A percentile compares a stretch with the other conserved stretches of the same genome.
phyloP scores from a whole-genome alignment of 2,329 filamentous ascomycete species.

The Knufia fluminis region DNA sequence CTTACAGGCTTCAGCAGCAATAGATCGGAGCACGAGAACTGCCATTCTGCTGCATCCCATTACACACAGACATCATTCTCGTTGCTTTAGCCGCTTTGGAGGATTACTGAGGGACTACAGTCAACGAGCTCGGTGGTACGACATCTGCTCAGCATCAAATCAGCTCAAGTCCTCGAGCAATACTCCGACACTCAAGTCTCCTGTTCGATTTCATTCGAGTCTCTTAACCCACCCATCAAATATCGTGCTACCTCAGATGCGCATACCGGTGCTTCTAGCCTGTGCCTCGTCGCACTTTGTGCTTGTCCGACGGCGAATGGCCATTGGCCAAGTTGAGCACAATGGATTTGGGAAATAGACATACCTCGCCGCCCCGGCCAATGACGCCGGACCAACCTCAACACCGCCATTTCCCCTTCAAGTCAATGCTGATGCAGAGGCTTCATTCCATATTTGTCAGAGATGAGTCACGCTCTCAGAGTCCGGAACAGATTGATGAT shows the following conservation, averaged over 20 bases:
- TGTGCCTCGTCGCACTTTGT: constrained; percentile 8
- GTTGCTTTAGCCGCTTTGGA: neutral
- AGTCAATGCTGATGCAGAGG: constrained; percentile 7
- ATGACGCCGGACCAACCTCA: constrained; percentile 5
- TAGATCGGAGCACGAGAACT: neutral
- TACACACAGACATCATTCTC: neutral
- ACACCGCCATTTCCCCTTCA: constrained; percentile 1
- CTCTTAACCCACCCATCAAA: neutral
- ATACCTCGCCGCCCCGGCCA: constrained; percentile 6
- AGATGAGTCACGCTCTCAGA: constrained; percentile 9
- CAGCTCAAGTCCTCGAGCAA: neutral
- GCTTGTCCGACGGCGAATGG: neutral
- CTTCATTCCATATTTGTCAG: constrained; percentile 7
- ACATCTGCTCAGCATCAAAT: neutral
- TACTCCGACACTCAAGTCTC: neutral
- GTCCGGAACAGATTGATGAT: neutral
- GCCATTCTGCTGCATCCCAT: neutral
- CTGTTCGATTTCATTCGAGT: neutral
- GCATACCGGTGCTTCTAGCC: neutral
- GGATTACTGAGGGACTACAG: neutral
- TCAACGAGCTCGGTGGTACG: neutral
- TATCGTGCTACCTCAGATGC: constrained; percentile 9
- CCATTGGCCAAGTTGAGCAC: neutral
- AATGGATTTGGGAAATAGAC: constrained; percentile 9
- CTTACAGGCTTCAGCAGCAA: neutral